These are phyloP conservation scores for Eucalyptus caleyi DNA, from an alignment of 345 rosid genomes.

Conservation along the genomic window DNA sequence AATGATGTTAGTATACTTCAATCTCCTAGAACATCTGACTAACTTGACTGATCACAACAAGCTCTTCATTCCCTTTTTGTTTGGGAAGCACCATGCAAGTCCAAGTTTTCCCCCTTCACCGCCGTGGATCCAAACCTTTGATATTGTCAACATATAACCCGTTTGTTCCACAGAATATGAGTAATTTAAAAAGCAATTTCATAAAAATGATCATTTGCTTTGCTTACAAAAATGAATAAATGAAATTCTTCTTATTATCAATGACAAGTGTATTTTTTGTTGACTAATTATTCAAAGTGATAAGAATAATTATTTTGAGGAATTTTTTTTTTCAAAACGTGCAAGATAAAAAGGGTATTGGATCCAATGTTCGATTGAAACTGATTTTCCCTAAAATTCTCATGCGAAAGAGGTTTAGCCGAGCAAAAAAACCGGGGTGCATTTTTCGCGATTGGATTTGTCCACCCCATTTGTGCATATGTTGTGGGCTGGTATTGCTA, in stretches of 20 bases:
- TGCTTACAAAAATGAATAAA: not conserved
- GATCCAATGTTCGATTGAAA: not conserved
- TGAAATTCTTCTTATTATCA: fast-evolving
- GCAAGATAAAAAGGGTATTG: not conserved
- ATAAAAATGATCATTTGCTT: fast-evolving
- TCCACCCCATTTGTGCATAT: not conserved
- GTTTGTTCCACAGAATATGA: not conserved
- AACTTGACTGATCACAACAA: not conserved
- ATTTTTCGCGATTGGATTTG: not conserved
- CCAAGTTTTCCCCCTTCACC: not conserved
- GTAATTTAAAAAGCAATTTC: not conserved
- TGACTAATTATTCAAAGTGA: not conserved
- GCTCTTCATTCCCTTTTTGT: not conserved
- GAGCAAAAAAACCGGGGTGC: not conserved
- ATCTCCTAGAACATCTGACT: not conserved
- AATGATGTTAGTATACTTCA: not conserved
- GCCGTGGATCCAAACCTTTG: not conserved
- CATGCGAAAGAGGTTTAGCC: not conserved
- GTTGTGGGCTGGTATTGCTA: not conserved
- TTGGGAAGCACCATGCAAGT: not conserved
- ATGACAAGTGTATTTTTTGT: not conserved
- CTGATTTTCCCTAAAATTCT: not conserved
- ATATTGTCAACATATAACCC: fast-evolving
- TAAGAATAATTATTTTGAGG: not conserved
- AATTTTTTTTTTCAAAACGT: not conserved